Conservation (phyloP, 2,329 filamentous ascomycete species). For the Arthrobotrys megalospora region DNA sequence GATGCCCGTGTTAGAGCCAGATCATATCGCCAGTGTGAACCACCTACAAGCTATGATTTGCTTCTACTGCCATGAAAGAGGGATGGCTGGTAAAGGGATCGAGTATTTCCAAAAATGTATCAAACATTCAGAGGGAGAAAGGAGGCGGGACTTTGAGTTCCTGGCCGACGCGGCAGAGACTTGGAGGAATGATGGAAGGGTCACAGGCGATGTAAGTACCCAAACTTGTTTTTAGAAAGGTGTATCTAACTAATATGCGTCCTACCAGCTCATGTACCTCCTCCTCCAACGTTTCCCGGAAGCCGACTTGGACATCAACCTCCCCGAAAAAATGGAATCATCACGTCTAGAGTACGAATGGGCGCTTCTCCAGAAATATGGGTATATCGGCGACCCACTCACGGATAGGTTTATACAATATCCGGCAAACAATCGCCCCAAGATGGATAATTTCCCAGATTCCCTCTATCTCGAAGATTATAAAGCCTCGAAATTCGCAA, state of each 20-base stretch:
- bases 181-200: conserved; percentile 27
- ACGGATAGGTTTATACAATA: conserved; percentile 26
- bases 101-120: conserved; percentile 41
- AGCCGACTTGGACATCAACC: conserved; percentile 14
- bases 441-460: not conserved
- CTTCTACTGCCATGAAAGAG: conserved; percentile 37
- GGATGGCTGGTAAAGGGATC: conserved; percentile 19
- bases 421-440: not conserved
- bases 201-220: conserved; percentile 16
- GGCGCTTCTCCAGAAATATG: conserved; percentile 25
- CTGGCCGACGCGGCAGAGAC: conserved; percentile 23
- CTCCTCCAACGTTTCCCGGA: conserved; percentile 34
- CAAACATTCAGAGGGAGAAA: conserved; percentile 21
- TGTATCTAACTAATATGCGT: not conserved
- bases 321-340: conserved; percentile 33
- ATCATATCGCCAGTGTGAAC: conserved; percentile 43
- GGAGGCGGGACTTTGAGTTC: conserved; percentile 16
- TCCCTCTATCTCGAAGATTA: conserved; percentile 35
- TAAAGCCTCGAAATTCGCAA: conserved; percentile 16
- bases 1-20: conserved; percentile 21
- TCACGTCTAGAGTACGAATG: conserved; percentile 37
- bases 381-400: conserved; percentile 25
- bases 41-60: conserved; percentile 49
- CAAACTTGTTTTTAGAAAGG: not conserved
- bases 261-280: conserved; percentile 25